Base-by-base conservation (phyloP, 2,329 filamentous ascomycete genomes). In the Ophiostoma australiae region DNA sequence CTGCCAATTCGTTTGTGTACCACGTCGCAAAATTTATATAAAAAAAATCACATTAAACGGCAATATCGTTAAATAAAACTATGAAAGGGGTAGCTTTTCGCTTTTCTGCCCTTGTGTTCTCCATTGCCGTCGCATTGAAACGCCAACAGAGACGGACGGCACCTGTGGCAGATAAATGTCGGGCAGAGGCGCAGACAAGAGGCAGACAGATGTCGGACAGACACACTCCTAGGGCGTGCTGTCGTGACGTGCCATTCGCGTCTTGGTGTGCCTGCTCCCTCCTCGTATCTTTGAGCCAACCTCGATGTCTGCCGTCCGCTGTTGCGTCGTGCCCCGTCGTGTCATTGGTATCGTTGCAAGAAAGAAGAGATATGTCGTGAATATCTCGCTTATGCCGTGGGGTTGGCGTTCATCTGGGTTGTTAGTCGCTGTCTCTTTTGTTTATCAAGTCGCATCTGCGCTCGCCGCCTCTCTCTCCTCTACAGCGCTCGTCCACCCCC, bases 391-490 rank as follows among this genome's bases (percentile, higher is more conserved):
- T 66, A 66, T 66, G 63, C 63, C 35, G 63, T 23, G 27, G 74
- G 74, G 73, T 75, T 75, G 73, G 74, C 71, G 72, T 75, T 75
- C 74, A 75, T 74, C 74, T 75, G 48, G 3, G 4, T 4, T 15
- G 35, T 66, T 67, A 39, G 69, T 23, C 1, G 39, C 66, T 58
- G 8, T 10, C 27, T 52, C 44, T 41, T 6, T 41, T 41, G 3
- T 11, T 41, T 13, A 4, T 61, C 13, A 5, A 20, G 8, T 58
- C 20, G 27, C 27, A 31, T 31, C 27, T 1, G 27, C 27, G 27
- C 27, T 7, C 31, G 23, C 35, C 8, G 23, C 33, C 67, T 31
- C 31, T 7, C 35, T 68, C n/a, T 41, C 39, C 39, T 10, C 39
- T 41, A 1, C 27, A 31, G 27, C 27, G 27, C 27, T 31, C 27